These are phyloP conservation scores for Populus hybrid DNA, from an alignment of 441 rosid species.

Conservation along the genomic window DNA sequence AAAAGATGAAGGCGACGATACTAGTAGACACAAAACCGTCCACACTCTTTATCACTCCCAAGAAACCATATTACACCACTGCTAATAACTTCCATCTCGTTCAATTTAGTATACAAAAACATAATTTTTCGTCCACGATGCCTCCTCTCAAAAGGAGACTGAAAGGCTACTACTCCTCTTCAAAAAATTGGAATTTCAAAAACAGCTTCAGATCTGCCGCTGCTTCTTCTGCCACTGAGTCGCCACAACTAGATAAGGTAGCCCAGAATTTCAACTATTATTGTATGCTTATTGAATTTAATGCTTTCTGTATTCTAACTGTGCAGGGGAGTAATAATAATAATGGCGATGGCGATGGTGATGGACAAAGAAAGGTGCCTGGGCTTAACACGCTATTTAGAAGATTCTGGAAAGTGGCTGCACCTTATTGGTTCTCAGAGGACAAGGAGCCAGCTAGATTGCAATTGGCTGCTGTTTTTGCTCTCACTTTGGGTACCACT, in stretches of 20 bases:
- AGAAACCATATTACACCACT: not conserved
- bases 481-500: conserved; percentile 84
- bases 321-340: not conserved
- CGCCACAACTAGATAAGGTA: not conserved
- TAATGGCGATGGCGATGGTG: conserved; percentile 12
- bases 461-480: conserved; percentile 81
- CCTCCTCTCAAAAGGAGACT: not conserved
- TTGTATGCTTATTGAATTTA: too few species aligned
- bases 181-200: not conserved
- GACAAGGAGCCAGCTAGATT: conserved; percentile 72
- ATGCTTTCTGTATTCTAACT: not conserved
- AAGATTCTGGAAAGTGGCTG: conserved; percentile 88
- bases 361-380: conserved; percentile 34
- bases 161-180: not conserved
- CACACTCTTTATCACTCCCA: not conserved
- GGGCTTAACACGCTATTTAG: conserved; percentile 40
- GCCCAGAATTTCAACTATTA: not conserved
- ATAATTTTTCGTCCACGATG: not conserved
- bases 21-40: not conserved
- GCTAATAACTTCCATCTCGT: not conserved
- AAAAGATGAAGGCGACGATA: not conserved
- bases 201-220: not conserved
- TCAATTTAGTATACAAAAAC: not conserved
- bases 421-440: conserved; percentile 87
- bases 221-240: not conserved